phyloP scores from a whole-genome alignment of 352 stramenopile genomes.

The Blastocystis sp. region DNA sequence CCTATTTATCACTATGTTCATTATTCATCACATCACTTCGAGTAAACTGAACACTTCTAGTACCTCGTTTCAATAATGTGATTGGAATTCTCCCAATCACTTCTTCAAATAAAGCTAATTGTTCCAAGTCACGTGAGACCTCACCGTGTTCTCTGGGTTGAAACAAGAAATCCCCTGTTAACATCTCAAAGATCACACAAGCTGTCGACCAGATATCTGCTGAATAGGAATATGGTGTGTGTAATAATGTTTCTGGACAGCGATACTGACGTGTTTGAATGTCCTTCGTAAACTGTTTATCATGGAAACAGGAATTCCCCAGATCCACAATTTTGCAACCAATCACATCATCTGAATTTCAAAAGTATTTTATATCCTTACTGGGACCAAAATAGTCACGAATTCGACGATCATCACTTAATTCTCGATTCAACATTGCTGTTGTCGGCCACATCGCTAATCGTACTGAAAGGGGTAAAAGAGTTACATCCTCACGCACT shows the following conservation, averaged over 20 bases:
- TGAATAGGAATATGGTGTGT: conserved; percentile 93
- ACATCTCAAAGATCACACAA: conserved; percentile 97
- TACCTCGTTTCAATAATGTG: conserved; percentile 77
- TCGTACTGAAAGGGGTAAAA: conserved; percentile 18
- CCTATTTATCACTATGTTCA: conserved; percentile 76
- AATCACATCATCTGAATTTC: conserved; percentile 73
- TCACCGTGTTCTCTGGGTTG: conserved; percentile 89
- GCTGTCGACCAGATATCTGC: conserved; percentile 96
- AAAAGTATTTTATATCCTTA: background rate
- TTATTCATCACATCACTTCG: conserved; percentile 73
- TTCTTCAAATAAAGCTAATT: conserved; percentile 98
- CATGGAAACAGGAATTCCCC: conserved; percentile 98
- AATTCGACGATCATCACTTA: conserved; percentile 39
- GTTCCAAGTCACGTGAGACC: conserved; percentile 84
- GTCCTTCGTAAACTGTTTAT: conserved; percentile 98
- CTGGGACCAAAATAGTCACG: background rate
- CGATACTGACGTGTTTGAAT: conserved; percentile 99
- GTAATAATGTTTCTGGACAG: conserved; percentile 92
- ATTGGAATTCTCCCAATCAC: conserved; percentile 93
- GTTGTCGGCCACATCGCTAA: conserved; percentile 53
- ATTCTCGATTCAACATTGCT: background rate
- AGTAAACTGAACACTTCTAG: conserved; percentile 92
- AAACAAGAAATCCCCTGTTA: conserved; percentile 98
- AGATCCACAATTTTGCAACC: conserved; percentile 90
- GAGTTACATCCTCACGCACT: background rate